These are phyloP conservation scores for Populus pruinosa DNA, from an alignment of 345 rosid genomes.

Conservation along the genomic window DNA sequence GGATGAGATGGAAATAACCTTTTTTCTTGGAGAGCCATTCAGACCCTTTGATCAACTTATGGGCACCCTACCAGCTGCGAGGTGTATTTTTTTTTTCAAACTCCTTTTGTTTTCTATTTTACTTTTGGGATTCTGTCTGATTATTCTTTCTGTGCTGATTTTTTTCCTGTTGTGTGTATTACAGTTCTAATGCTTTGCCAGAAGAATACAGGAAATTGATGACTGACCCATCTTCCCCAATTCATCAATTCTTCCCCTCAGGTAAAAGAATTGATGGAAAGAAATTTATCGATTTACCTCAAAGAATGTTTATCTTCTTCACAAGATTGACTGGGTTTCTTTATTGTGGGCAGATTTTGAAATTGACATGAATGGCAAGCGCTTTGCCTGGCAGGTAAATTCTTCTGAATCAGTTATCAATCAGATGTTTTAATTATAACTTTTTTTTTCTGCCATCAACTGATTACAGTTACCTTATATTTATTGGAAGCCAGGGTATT, in stretches of 20 bases:
- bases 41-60: slow-evolving; percentile 98
- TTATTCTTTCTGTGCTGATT: slow-evolving; percentile 15
- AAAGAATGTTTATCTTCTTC: not conserved
- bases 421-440: not conserved
- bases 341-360: slow-evolving; percentile 68
- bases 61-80: slow-evolving; percentile 97
- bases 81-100: slow-evolving; percentile 36
- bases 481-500: slow-evolving; percentile 62
- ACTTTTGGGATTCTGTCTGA: not conserved
- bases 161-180: slow-evolving; percentile 23
- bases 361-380: slow-evolving; percentile 97
- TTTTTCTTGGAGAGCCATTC: slow-evolving; percentile 85
- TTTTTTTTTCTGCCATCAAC: not conserved
- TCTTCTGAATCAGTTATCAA: not conserved
- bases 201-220: slow-evolving; percentile 69
- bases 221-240: slow-evolving; percentile 80
- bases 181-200: slow-evolving; percentile 89
- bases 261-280: slow-evolving; percentile 39
- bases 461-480: slow-evolving; percentile 9
- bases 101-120: not conserved
- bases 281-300: slow-evolving; percentile 1
- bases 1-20: slow-evolving; percentile 75
- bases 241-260: slow-evolving; percentile 67
- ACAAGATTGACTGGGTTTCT: not conserved
- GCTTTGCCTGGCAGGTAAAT: slow-evolving; percentile 93